Base-by-base conservation (phyloP, 2,329 filamentous ascomycete species). In the Coniochaeta sp. region DNA sequence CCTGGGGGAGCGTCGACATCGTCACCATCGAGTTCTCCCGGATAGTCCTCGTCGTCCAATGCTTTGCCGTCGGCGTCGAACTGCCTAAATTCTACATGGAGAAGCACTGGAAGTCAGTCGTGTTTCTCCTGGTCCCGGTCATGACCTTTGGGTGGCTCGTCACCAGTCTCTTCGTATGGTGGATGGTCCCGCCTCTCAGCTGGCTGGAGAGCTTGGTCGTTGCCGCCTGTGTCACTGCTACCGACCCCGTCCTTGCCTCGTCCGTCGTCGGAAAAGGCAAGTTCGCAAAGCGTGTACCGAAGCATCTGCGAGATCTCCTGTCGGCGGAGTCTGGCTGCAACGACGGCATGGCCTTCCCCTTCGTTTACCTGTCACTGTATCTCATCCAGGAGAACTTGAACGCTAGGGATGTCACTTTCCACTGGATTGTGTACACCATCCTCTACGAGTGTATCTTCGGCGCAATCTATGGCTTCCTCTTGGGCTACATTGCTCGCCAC, bases 261-360 rank as follows among this genome's bases (percentile, higher is more conserved):
- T 99, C 95, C 17, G 95, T 99, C 59, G 95, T 99, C 58, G 95
- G 95, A 72, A 99, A 98, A 78, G 95, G 95, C 69, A 99, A 99
- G 75, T 99, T 99, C 69, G 93, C 95, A 38, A 96, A 96, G 77
- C 87, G 95, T 64, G 92, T 99, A 4, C 95, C 95, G 24, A 98
- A 97, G 79, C 95, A 99, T 86, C 79, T 99, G 77, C 85, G 95
- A 81, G 95, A 99, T 76, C 72, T 99, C 58, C 80, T 99, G 14
- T 99, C 95, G 4, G 93, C 93, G 60, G 95, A 99, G 76, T 99
- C 95, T 8, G 95, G 95, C 32, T 99, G 95, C 77, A 99, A 99
- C 81, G 95, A 99, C 73, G 95, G 95, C 75, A 99, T 99, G 95
- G 95, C 95, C 1, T 99, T 99, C 71, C 95, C 95, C 0, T 99